Base-by-base conservation (phyloP, 495 filamentous ascomycete species). In the Podospora sp. region DNA sequence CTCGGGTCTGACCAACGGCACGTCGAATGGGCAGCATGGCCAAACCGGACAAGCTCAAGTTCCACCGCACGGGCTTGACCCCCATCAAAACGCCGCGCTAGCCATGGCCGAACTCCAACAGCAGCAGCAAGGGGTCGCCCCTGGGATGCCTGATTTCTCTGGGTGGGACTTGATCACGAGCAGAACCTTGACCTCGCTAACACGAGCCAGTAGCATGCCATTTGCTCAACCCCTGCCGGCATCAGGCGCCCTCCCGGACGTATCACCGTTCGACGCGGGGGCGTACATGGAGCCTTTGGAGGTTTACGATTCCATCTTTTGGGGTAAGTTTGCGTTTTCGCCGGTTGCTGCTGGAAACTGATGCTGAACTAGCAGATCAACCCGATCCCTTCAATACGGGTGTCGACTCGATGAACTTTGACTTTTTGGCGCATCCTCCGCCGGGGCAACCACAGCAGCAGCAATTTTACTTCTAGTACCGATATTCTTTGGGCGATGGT, bases 261-360 rank as follows among this genome's bases (percentile, higher is more conserved):
- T 83, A 29, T 59, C 71, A 25, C 72, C 74, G 16, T 78, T 83
- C 22, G 82, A 83, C 61, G 81, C 80, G 11, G 69, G 77, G 6
- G 71, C 75, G 22, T 78, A 75, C 71, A 82, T 86, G 77, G 83
- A 84, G 8, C 84, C 84, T 5, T 82, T 87, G 83, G 84, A 87
- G 25, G 75, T 87, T 20, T 87, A 85, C 68, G 84, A 87, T 68
- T 84, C 82, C 3, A 87, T 87, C 51, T 87, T 86, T 62, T 86
- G 84, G 82, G 84, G 84, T 87, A 69, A 73, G 83, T 75, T 24
- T 24, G 60, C 9, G 25, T 58, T 29, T 6, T 14, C 24, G 9
- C 0, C 18, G 52, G 16, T 26, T n/a, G 16, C 9, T 25, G n/a
- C 26, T 50, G 9, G 29, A 52, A 22, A 14, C 53, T 50, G 36